Evolutionary conservation across 257 asterid genomes (phyloP), one percentile per base, ranked within the genome.

Genomic region (Echium plantagineum): DNA sequence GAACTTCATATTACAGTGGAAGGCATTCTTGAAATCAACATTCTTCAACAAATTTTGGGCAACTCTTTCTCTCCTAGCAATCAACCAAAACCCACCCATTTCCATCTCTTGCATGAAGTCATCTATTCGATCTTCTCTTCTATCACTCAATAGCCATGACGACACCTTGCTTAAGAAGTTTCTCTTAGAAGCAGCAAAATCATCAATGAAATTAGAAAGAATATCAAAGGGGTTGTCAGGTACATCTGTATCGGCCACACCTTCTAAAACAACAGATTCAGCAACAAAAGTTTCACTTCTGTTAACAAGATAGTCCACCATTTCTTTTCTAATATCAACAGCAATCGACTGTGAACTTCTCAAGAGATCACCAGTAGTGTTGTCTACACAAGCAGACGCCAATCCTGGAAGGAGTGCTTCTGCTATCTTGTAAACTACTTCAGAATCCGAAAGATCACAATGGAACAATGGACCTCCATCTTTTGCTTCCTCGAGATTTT

Each of bases 51-150:
- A 68, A 35, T 86, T 76, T 63, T 75, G 84, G 17, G 86, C 78
- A 64, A 83, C 86, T 5, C 74, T 26, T 46, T 66, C 80, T 71
- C 90, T 83, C 77, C 94, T 75, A 49, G 63, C 77, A 26, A 78
- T 72, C 76, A 79, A 70, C 94, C 94, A 85, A 79, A 85, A 85
- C 38, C 90, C 94, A 68, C 77, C 83, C 13, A 77, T 47, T 63
- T 85, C 90, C 84, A 85, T 83, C 67, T 81, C 94, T 69, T 83
- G 90, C 56, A 85, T 84, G 46, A 85, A 77, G 69, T 85, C 94
- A 61, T 85, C 94, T 55, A 85, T 81, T 64, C 68, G 69, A 56
- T 85, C 94, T 67, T 85, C 94, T 63, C 90, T 78, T 68, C 75
- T 78, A 7, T 85, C 94, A 59, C 86, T 83, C 63, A 85, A 69